Evolutionary conservation across 2,329 filamentous ascomycete species (phyloP).

Genomic region (Fusarium cyanostomum): DNA sequence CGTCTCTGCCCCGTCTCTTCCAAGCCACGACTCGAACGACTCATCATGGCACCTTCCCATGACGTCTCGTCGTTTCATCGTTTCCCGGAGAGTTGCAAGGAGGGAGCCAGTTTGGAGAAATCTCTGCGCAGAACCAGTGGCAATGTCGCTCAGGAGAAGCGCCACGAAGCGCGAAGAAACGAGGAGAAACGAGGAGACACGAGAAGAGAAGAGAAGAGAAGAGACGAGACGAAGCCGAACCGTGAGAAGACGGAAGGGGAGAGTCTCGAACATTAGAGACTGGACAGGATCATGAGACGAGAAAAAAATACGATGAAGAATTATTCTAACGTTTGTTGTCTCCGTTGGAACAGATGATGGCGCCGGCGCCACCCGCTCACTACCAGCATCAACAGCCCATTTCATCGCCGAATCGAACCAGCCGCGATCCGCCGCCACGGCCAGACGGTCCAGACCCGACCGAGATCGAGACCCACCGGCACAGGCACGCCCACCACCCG

Average conservation of each 20-base stretch:
- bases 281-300: constrained; percentile 14
- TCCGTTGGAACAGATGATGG: constrained; percentile 37
- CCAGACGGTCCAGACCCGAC: constrained; percentile 35
- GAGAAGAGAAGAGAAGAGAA: neutral
- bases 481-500: constrained; percentile 29
- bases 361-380: constrained; percentile 38
- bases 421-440: constrained; percentile 36
- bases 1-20: constrained; percentile 7
- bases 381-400: constrained; percentile 43
- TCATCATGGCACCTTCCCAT: constrained; percentile 14
- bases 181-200: neutral
- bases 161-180: neutral
- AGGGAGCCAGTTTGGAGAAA: constrained; percentile 9
- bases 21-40: constrained; percentile 16
- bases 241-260: constrained; percentile 1
- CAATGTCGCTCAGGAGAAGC: neutral
- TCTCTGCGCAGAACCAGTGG: constrained; percentile 2
- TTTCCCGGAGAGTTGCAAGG: constrained; percentile 3
- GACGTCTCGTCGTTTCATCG: constrained; percentile 3
- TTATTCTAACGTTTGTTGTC: constrained; percentile 34
- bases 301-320: constrained; percentile 20
- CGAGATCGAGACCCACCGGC: constrained; percentile 36
- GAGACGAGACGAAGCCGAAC: neutral
- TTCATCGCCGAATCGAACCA: constrained; percentile 43
- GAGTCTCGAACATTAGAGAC: neutral